Evolutionary conservation across 2,329 filamentous ascomycete genomes (phyloP), one percentile per base, ranked within the genome.

Genomic region (Cladophialophora yegresii): DNA sequence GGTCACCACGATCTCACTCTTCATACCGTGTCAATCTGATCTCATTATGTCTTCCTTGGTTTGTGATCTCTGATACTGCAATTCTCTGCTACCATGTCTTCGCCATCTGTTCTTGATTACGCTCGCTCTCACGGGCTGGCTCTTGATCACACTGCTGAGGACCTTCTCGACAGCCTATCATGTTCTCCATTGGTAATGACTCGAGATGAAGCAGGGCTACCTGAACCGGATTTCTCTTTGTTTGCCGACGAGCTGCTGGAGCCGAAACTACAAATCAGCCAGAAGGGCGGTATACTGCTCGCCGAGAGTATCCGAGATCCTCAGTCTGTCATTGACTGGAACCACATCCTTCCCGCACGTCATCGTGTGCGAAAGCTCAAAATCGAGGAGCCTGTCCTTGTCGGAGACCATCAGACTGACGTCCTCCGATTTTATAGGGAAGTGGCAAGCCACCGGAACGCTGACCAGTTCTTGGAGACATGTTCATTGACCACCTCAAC

Each of bases 111-210:
- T 6, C 71, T 83, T 7, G 77, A 82, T 20, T 84, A 83, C 67
- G 81, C 82, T 22, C 77, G 80, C 26, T 78, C 76, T 55, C 72
- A 82, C 63, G 76, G 76, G 3, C 73, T 83, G 23, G 78, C 76
- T 33, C 71, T 63, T 57, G 72, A 80, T 62, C 78, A 77, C 69
- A 71, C 71, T 3, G 69, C 69, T 4, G 68, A 75, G 1, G 61
- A 75, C 51, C 73, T 75, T 1, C 43, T 71, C 2, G 26, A 69
- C 9, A 49, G 67, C 49, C 59, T 72, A 47, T 23, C 70, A 4
- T 33, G 62, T 23, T 40, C 62, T 9, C 51, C 60, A 13, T 32
- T 43, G 10, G n/a, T 49, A 12, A 28, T 28, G 10, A 10, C 16
- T 16, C 45, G 60, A 30, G 55, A 64, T 56, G 47, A 72, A 36